Evolutionary conservation across 75 land plant species (phyloP).

Genomic region (Ceratopteris richardii): DNA sequence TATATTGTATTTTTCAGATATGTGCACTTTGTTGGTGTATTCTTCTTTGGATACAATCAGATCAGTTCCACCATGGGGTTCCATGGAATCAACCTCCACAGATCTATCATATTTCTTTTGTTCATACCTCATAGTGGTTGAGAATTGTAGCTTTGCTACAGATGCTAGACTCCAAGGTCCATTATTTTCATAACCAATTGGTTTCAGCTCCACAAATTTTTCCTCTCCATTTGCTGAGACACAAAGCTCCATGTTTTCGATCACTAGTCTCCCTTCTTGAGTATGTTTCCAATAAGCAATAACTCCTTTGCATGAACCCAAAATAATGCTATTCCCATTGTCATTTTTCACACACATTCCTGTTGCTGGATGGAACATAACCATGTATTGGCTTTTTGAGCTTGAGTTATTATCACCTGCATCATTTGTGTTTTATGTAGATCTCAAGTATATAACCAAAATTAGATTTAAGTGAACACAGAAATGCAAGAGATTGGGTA

Average conservation of each 20-base stretch:
- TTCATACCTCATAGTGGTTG: neutral
- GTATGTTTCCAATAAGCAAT: neutral
- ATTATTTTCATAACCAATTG: neutral
- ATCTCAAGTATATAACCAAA: no score
- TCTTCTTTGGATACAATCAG: neutral
- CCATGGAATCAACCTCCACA: neutral
- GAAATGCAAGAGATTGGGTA: no score
- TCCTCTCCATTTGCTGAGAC: neutral
- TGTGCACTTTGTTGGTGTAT: no score
- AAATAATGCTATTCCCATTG: slow-evolving; percentile 8
- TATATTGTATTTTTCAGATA: neutral
- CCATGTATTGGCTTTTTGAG: slow-evolving; percentile 10
- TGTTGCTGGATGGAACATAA: slow-evolving; percentile 59
- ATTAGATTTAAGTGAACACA: no score
- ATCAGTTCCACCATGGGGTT: neutral
- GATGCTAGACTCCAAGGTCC: slow-evolving; percentile 3
- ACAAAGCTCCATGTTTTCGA: neutral
- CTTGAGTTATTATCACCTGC: slow-evolving; percentile 48
- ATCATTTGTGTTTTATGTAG: no score
- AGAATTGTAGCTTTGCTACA: neutral
- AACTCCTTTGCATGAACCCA: slow-evolving; percentile 35
- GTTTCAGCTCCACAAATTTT: neutral
- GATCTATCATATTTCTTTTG: neutral
- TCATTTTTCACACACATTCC: slow-evolving; percentile 36
- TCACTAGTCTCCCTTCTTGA: neutral